Evolutionary conservation across 441 rosid species (phyloP).

Genomic region (Bocquillonia castaneifolia): DNA sequence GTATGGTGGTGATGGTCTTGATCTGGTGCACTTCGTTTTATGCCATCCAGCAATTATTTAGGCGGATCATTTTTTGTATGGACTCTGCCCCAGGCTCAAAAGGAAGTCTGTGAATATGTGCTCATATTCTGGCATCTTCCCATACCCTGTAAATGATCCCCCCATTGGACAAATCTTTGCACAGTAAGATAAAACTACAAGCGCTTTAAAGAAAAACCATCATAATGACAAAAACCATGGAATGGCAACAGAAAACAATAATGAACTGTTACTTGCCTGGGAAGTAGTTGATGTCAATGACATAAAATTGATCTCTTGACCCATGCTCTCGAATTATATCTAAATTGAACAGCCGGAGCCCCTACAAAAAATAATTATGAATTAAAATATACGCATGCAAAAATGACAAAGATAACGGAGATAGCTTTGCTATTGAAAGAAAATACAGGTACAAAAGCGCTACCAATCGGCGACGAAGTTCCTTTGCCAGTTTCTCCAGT

Average conservation of each 20-base stretch:
- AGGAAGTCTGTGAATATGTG: slow-evolving; percentile 60
- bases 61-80: slow-evolving; percentile 43
- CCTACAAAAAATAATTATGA: slow-evolving; percentile 35
- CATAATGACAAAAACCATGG: background rate
- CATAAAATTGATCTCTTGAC: slow-evolving; percentile 43
- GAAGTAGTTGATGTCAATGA: slow-evolving; percentile 70
- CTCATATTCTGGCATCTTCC: slow-evolving; percentile 68
- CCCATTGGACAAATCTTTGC: background rate
- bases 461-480: slow-evolving; percentile 66
- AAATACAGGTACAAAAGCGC: background rate
- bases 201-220: background rate
- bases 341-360: slow-evolving; percentile 56
- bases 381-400: slow-evolving; percentile 26
- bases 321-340: slow-evolving; percentile 64
- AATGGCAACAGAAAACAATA: background rate
- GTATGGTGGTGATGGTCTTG: slow-evolving; percentile 6
- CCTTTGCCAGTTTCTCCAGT: slow-evolving; percentile 76
- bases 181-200: background rate
- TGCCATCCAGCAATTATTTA: slow-evolving; percentile 7
- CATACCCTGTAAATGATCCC: slow-evolving; percentile 46
- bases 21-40: background rate
- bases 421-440: slow-evolving; percentile 5
- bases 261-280: slow-evolving; percentile 48
- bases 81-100: slow-evolving; percentile 45
- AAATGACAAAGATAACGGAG: slow-evolving; percentile 15